Base-by-base conservation (phyloP, 768 basidiomycete species). In the Cytidiella melzeri region DNA sequence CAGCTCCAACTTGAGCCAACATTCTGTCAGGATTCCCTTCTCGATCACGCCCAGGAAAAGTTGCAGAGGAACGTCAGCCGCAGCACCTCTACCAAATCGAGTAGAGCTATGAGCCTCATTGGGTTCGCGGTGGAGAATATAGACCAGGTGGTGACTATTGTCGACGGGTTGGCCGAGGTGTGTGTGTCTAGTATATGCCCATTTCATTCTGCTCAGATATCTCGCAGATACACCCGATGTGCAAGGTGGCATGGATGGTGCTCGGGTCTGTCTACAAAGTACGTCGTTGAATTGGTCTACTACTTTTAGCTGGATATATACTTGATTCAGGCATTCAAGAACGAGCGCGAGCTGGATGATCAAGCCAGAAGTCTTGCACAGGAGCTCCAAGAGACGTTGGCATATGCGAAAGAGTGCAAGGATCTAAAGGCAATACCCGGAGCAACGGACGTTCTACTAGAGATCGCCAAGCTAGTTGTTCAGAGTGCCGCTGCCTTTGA, bases 201-300 rank as follows among this genome's bases (percentile, higher is more conserved):
- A 23, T 21, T 7, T 37, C 12, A 13, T 11, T 11, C 39, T 5
- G 3, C 43, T 42, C 4, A 36, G 18, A 23, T 25, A 43, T 24
- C n/a, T 19, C 18, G 18, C 30, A 53, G 52, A 45, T 49, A 1
- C 47, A 53, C 25, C 47, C 52, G 6, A 38, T 45, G 15, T 43
- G 41, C 43, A 53, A 53, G 43, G 47, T 41, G 5, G 52, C 52
- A 12, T 53, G 52, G 52, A 53, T 42, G 18, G 25, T 53, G 4
- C 23, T 53, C 18, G 43, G 42, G 6, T 42, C 52, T 5, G 52
- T 53, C 12, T 46, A 49, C 23, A 53, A 53, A 38, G 52, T 45
- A 10, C 10, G 37, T n/a, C n/a, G 18, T 3, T 18, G 9, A 2
- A 20, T 3, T 4, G 39, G 25, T 11, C 13, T 21, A n/a, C 24